A percentile compares a stretch with the other conserved stretches of the same genome.
These are phyloP conservation scores for Serendipita sp. DNA, from an alignment of 768 basidiomycete species.

Conservation along the genomic window DNA sequence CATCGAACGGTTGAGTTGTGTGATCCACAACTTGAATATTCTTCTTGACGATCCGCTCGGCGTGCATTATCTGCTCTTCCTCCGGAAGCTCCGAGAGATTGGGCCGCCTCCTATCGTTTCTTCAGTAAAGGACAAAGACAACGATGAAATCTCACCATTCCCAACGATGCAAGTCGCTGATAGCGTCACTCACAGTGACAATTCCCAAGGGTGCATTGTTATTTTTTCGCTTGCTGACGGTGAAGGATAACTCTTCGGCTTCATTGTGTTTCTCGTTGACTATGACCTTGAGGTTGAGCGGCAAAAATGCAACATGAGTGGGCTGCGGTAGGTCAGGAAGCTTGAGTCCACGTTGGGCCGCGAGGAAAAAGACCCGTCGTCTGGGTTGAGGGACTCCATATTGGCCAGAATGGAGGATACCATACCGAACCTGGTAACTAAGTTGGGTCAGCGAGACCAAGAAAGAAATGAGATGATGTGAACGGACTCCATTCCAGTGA, in stretches of 20 bases:
- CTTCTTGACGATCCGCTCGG: too few species aligned
- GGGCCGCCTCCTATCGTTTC: conserved; percentile 14
- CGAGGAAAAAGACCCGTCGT: conserved; percentile 37
- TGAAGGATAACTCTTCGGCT: not conserved
- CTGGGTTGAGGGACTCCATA: conserved; percentile 43
- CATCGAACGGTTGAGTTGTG: conserved; percentile 25
- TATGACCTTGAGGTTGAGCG: not conserved
- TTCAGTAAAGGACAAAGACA: not conserved
- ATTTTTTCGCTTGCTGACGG: not conserved
- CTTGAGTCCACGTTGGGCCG: conserved; percentile 26
- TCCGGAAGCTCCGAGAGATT: not conserved
- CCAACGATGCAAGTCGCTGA: conserved; percentile 52
- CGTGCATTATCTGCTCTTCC: too few species aligned
- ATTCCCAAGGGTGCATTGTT: conserved; percentile 32
- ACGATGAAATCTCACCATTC: conserved; percentile 41
- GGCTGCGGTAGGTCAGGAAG: conserved; percentile 40
- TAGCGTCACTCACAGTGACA: conserved; percentile 56
- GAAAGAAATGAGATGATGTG: not conserved
- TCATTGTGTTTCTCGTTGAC: not conserved
- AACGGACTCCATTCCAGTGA: conserved; percentile 50
- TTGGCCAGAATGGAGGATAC: conserved; percentile 36
- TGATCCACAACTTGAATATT: not conserved
- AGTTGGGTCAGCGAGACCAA: not conserved
- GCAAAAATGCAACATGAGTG: conserved; percentile 26
- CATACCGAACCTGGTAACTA: conserved; percentile 34